Conservation (phyloP, 1,139 yeast species). For the Pichia sp. region DNA sequence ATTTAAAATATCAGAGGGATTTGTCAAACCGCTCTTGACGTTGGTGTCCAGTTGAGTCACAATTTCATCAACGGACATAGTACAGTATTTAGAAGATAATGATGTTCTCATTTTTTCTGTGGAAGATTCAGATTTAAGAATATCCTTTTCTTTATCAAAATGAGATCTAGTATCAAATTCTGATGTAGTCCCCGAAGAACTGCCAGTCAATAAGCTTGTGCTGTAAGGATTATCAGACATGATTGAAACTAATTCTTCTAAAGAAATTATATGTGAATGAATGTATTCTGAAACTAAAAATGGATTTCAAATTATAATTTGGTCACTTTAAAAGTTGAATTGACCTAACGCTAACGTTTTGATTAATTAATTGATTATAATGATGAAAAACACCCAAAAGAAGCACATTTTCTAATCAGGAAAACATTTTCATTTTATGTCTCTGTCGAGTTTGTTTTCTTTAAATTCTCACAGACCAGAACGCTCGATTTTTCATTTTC, state of each 20-base stretch:
- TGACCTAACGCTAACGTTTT: background rate
- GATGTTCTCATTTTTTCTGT: constrained; percentile 21
- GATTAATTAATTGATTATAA: background rate
- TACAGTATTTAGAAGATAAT: constrained; percentile 49
- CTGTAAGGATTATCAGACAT: constrained; percentile 22
- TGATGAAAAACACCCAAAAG: background rate
- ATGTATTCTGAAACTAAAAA: background rate
- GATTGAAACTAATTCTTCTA: background rate
- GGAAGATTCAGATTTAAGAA: constrained; percentile 13
- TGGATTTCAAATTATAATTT: background rate
- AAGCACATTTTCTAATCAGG: background rate
- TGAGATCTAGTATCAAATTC: constrained; percentile 11
- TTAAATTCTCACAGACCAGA: background rate
- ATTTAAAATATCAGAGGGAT: constrained; percentile 61
- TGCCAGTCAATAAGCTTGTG: constrained; percentile 9
- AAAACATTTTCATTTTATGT: background rate
- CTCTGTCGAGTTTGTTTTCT: background rate
- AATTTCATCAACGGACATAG: constrained; percentile 55
- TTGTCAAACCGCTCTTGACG: constrained; percentile 48
- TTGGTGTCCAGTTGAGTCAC: constrained; percentile 58
- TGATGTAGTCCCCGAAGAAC: constrained; percentile 8
- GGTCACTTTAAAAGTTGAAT: background rate
- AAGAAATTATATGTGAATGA: background rate
- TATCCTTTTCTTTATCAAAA: constrained; percentile 13
- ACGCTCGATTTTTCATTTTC: background rate